Base-by-base conservation (phyloP, 169 alveolate species). In the Cytauxzoon felis region DNA sequence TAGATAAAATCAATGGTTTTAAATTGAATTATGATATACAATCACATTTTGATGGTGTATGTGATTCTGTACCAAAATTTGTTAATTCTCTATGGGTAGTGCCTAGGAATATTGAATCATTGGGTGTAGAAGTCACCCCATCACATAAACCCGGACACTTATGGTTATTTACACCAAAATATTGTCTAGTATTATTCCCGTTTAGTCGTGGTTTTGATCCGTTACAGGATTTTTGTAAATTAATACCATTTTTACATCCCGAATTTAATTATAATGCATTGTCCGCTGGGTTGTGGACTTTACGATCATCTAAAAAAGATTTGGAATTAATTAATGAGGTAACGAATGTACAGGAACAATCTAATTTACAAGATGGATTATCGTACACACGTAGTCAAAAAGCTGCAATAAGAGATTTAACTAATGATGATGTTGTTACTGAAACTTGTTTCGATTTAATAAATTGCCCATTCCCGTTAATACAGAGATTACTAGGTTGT, bases 1-100 rank as follows among this genome's bases (percentile, higher is more conserved):
- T 75, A 1, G 60, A 21, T 3, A 24, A 43, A 18, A 30, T 75
- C 1, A 18, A 52, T 21, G 85, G 54, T 1, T 75, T 53, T 61
- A 75, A 75, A 48, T 61, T 75, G 19, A 75, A 75, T 51, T 75
- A 75, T 33, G 85, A 75, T 41, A 19, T 75, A 11, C 85, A 75
- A 32, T 2, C 85, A 16, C 85, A 75, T 49, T 75, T 75, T 36
- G 85, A 75, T 40, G 34, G 69, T 16, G 58, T 16, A 11, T 16
- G 50, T 2, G 79, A 54, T 9, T 41, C 54, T 8, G 34, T 18
- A 13, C 26, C 58, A n/a, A 52, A 64, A 18, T 75, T 64, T 66
- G 72, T 54, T 40, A 62, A 56, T 26, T 54, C 69, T 19, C 61
- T 64, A 5, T 75, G 85, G 85, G 85, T 75, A 5, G 71, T 75